A percentile compares a stretch with the other conserved stretches of the same genome.
These are phyloP conservation scores for Podochytrium sp. DNA, from an alignment of 192 early-diverging fungal species.

Conservation along the genomic window DNA sequence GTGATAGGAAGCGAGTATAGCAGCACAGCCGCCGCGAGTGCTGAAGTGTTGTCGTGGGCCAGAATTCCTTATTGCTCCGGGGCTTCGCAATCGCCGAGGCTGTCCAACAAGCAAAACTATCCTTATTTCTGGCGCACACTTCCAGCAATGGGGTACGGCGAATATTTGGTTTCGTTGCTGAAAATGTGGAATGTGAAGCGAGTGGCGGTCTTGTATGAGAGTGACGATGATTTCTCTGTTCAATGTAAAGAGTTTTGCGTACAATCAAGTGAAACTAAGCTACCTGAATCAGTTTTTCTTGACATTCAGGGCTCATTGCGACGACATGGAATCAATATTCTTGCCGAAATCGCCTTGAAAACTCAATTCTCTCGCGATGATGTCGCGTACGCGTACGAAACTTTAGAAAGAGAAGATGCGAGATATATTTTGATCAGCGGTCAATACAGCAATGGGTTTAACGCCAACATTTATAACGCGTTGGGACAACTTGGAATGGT, in stretches of 20 bases:
- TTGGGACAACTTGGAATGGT: not conserved
- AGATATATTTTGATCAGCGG: conserved; percentile 9
- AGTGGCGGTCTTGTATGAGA: not conserved
- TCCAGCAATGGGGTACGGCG: not conserved
- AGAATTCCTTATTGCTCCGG: conserved; percentile 13
- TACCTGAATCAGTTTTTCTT: not conserved
- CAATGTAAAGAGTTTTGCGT: not conserved
- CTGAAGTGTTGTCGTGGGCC: not conserved
- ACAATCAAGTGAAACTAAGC: not conserved
- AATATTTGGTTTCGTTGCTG: not conserved
- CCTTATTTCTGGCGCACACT: conserved; percentile 13
- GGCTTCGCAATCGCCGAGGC: not conserved
- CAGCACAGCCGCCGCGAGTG: not conserved
- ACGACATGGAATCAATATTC: not conserved
- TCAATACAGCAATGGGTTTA: not conserved
- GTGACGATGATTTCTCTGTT: not conserved
- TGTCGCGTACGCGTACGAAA: not conserved
- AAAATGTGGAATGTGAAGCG: conserved; percentile 9
- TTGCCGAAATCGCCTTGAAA: not conserved
- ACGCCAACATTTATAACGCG: not conserved
- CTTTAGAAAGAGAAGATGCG: not conserved
- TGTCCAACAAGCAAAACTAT: conserved; percentile 11
- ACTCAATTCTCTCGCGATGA: not conserved
- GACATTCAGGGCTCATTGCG: not conserved
- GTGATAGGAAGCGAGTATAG: conserved; percentile 1